Percentiles rank a stretch among this genome's conserved stretches.
These are phyloP conservation scores for Kurtzmaniella natalensis DNA, from an alignment of 1,139 yeast species.

Conservation along the genomic window DNA sequence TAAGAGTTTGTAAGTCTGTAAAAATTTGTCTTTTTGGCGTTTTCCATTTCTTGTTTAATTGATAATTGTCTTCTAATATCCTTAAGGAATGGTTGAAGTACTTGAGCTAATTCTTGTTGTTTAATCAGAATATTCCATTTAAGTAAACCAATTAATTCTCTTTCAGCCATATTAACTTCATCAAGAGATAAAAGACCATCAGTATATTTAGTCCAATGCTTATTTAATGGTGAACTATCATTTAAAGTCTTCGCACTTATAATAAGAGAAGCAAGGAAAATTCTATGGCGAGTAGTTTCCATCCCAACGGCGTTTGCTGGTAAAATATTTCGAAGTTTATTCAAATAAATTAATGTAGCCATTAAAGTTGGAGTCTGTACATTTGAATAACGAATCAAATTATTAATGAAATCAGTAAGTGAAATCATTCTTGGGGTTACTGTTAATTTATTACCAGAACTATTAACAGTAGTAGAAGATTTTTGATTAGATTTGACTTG, in stretches of 20 bases:
- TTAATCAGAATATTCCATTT: conserved; percentile 79
- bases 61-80: conserved; percentile 52
- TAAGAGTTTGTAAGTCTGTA: conserved; percentile 34
- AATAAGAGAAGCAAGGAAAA: conserved; percentile 82
- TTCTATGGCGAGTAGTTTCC: conserved; percentile 90
- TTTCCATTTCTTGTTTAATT: conserved; percentile 28
- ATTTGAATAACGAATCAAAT: conserved; percentile 71
- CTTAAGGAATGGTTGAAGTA: conserved; percentile 69
- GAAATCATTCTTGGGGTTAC: conserved; percentile 25
- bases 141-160: conserved; percentile 75
- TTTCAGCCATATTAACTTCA: conserved; percentile 89
- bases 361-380: conserved; percentile 94
- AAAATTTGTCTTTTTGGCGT: conserved; percentile 30
- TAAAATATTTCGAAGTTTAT: conserved; percentile 67
- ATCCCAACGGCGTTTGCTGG: conserved; percentile 91
- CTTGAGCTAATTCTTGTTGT: conserved; percentile 62
- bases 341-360: conserved; percentile 82
- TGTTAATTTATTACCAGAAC: conserved; percentile 14
- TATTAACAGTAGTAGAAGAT: conserved; percentile 14
- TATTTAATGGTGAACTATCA: conserved; percentile 91
- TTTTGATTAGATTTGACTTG: conserved; percentile 34
- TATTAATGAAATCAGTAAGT: conserved; percentile 62
- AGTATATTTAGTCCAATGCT: conserved; percentile 93
- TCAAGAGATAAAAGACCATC: conserved; percentile 69
- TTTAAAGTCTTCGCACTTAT: conserved; percentile 87